Evolutionary conservation across 1,139 yeast species (phyloP).

Genomic region (Geotrichum klebahnii): DNA sequence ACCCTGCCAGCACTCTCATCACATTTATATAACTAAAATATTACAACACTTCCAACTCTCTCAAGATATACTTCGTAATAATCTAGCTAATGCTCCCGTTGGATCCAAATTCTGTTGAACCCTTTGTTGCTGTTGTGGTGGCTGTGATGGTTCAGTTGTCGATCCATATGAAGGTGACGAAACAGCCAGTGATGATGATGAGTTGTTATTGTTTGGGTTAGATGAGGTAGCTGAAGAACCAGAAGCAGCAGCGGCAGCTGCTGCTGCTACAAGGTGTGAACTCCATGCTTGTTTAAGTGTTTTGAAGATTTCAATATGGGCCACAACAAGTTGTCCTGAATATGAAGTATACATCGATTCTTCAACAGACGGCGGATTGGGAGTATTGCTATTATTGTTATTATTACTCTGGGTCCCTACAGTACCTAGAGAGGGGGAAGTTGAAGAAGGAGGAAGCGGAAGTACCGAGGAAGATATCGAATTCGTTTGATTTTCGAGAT

Average conservation of each 20-base stretch:
- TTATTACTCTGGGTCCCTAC: neutral
- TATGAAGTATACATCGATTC: conserved; percentile 18
- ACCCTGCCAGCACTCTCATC: no score
- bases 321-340: conserved; percentile 29
- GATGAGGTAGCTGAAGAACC: neutral
- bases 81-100: conserved; percentile 2
- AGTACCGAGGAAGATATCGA: neutral
- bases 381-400: neutral
- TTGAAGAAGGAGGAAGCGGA: no score
- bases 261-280: conserved; percentile 1
- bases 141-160: neutral
- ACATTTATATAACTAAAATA: no score
- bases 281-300: conserved; percentile 7
- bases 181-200: neutral
- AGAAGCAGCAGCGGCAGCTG: conserved; percentile 2
- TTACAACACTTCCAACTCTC: neutral
- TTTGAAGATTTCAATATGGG: conserved; percentile 23
- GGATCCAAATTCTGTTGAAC: conserved; percentile 2
- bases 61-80: conserved; percentile 2
- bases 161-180: neutral
- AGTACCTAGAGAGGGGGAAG: no score
- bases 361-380: neutral
- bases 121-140: neutral
- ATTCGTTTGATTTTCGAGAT: neutral
- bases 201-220: neutral